Percentiles rank a stretch among this genome's conserved stretches.
Evolutionary conservation across 1,284 basidiomycete genomes (phyloP).

Genomic region (Chondrostereum purpureum): DNA sequence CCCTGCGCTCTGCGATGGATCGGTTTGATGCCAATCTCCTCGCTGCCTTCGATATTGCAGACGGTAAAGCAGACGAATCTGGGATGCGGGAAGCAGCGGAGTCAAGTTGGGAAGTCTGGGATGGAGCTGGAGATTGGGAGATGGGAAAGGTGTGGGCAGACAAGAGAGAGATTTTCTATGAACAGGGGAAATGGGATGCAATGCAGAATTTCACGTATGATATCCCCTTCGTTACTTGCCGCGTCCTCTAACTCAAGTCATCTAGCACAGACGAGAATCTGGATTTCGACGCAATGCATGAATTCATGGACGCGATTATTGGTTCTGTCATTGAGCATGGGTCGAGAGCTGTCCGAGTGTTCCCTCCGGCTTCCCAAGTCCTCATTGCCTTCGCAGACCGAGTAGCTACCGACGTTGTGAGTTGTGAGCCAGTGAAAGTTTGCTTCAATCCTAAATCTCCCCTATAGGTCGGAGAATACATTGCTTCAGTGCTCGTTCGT

Average conservation of each 20-base stretch:
- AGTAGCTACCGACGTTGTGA: slow-evolving; percentile 70
- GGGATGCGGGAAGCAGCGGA: slow-evolving; percentile 76
- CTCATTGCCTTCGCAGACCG: slow-evolving; percentile 72
- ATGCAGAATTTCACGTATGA: slow-evolving; percentile 80
- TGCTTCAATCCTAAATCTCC: slow-evolving; percentile 1
- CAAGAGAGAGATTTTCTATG: slow-evolving; percentile 91
- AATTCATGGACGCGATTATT: slow-evolving; percentile 73
- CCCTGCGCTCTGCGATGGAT: slow-evolving; percentile 76
- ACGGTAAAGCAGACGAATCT: slow-evolving; percentile 61
- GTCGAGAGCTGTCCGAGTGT: slow-evolving; percentile 74
- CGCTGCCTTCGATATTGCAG: slow-evolving; percentile 79
- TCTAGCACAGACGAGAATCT: slow-evolving; percentile 43
- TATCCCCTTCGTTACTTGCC: slow-evolving; percentile 1
- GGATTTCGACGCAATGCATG: slow-evolving; percentile 91
- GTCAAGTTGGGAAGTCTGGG: slow-evolving; percentile 81
- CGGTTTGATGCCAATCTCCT: slow-evolving; percentile 83
- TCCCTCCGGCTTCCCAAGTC: slow-evolving; percentile 73
- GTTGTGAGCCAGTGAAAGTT: slow-evolving; percentile 24
- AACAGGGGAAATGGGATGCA: slow-evolving; percentile 73
- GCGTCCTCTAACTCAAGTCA: slow-evolving; percentile 10
- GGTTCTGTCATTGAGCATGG: slow-evolving; percentile 69
- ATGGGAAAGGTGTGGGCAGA: slow-evolving; percentile 90
- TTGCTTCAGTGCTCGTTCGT: slow-evolving; percentile 68
- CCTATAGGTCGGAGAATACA: slow-evolving; percentile 79
- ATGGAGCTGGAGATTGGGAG: slow-evolving; percentile 67